Evolutionary conservation across 2,329 filamentous ascomycete species (phyloP), one percentile per base, ranked within the genome.

Genomic region (Lasiodiplodia sp.): DNA sequence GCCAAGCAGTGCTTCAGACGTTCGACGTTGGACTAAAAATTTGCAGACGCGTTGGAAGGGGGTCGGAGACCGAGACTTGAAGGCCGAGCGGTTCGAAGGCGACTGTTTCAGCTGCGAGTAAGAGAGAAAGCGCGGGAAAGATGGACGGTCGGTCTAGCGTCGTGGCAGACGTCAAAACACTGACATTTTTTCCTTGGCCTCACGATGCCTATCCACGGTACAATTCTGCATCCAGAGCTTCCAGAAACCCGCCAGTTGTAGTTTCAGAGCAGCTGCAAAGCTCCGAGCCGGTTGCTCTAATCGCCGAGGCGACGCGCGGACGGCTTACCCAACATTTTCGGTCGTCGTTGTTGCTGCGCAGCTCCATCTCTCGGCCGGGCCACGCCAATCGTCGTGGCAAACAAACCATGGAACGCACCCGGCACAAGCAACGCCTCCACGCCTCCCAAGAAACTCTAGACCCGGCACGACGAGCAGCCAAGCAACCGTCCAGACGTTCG

Each of bases 401-500:
- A n/a, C n/a, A 38, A 60, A 49, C 58, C 40, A 18, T 51, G 58
- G 58, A 49, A 49, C 38, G 57, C 38, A 62, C 31, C n/a, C 56
- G 56, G 38, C 57, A 49, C 56, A 58, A 28, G 56, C 56, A 58
- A 58, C 34, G 56, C 56, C 12, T 60, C 56, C 7, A 34, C 31
- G 31, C 31, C 28, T 34, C 31, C 31, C 56, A 60, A 60, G 56
- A 47, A 60, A 60, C 58, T 49, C 58, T 62, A 62, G 58, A 62
- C 40, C 34, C 40, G 21, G 21, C 38, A 40, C 23, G 23, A 18
- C 57, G 14, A 12, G 16, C 57, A 31, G 58, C 58, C 58, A 62
- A 62, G 58, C 58, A 62, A 23, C 18, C 2, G 18, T 62, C 47
- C 58, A 31, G 58, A 62, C 58, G 58, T 62, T 62, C 40, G 58